Conservation (phyloP, 345 rosid genomes). For the Boechera stricta region DNA sequence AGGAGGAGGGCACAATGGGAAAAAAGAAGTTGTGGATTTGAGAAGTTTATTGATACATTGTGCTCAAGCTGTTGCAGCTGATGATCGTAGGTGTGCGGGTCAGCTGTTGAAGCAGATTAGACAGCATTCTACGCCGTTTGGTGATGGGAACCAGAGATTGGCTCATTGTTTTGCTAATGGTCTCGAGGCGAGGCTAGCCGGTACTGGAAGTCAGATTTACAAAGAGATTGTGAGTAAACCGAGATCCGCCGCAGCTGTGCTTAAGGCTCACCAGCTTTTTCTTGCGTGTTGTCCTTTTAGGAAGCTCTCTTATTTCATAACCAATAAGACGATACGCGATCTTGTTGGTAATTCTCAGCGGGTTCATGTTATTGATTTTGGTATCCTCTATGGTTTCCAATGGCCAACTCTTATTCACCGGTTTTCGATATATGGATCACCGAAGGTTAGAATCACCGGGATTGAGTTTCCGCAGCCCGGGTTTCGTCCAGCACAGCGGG, state of each 20-base stretch:
- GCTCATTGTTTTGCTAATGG: slow-evolving; percentile 85
- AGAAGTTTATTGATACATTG: slow-evolving; percentile 77
- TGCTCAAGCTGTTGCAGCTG: slow-evolving; percentile 87
- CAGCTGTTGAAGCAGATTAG: slow-evolving; percentile 82
- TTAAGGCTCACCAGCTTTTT: slow-evolving; percentile 80
- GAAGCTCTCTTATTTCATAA: slow-evolving; percentile 66
- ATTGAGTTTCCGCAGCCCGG: slow-evolving; percentile 96
- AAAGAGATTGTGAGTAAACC: slow-evolving; percentile 63
- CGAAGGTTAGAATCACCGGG: slow-evolving; percentile 85
- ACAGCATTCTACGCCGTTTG: slow-evolving; percentile 77
- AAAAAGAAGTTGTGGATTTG: slow-evolving; percentile 79
- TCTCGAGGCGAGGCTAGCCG: slow-evolving; percentile 86
- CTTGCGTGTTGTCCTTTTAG: slow-evolving; percentile 84
- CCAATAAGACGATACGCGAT: slow-evolving; percentile 58
- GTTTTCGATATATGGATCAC: slow-evolving; percentile 68
- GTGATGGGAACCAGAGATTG: slow-evolving; percentile 87
- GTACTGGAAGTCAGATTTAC: slow-evolving; percentile 75
- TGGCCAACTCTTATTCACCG: slow-evolving; percentile 90
- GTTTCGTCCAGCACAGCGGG: slow-evolving; percentile 84
- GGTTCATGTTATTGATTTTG: slow-evolving; percentile 90
- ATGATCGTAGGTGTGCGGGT: slow-evolving; percentile 63
- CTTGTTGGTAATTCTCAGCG: slow-evolving; percentile 56
- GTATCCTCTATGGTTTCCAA: slow-evolving; percentile 89
- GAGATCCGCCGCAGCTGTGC: slow-evolving; percentile 70
- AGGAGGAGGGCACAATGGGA: slow-evolving; percentile 57